Evolutionary conservation across 306 rosid species (phyloP), one percentile per base, ranked within the genome.

Genomic region (Citrullus amarus): DNA sequence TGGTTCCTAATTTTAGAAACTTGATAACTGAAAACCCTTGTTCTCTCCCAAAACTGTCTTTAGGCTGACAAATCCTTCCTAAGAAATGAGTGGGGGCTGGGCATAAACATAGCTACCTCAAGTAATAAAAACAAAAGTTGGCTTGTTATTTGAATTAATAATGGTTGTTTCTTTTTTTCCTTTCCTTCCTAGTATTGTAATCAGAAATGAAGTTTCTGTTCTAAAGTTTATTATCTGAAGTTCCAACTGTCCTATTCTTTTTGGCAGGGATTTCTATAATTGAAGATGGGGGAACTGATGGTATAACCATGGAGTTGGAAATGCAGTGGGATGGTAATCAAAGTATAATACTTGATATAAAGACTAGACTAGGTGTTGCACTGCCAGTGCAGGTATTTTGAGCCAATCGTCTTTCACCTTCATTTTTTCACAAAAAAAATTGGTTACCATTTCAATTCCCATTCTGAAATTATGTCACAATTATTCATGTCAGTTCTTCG

Each of bases 281-380:
- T 69, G 99, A 95, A 81, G 93, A 85, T 78, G 97, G 79, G 48
- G 89, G 83, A 73, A 53, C 78, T 61, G 92, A 86, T 67, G 86
- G 97, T 82, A 69, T 95, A 46, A 89, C 91, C 56, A 88, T 92
- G 97, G 99, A 95, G 86, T 83, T 95, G 84, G 99, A 95, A 85
- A 85, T 95, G 97, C 88, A 95, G 65, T 95, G 99, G 99, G 99
- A 95, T 87, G 99, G 97, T 80, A 95, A 92, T 84, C 98, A 97
- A 8, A 95, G 93, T 79, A 92, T 96, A 80, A 20, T 96, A 77
- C 96, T 96, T 28, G 96, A 85, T 83, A 86, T 96, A 78, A 96
- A 92, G 80, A 92, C 99, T 79, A 84, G 88, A 62, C 75, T 96
- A 43, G 98, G 99, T 73, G 89, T 96, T 65, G 84, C 86, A 50